Conservation (phyloP, 495 filamentous ascomycete genomes). For the Recurvomyces mirabilis region DNA sequence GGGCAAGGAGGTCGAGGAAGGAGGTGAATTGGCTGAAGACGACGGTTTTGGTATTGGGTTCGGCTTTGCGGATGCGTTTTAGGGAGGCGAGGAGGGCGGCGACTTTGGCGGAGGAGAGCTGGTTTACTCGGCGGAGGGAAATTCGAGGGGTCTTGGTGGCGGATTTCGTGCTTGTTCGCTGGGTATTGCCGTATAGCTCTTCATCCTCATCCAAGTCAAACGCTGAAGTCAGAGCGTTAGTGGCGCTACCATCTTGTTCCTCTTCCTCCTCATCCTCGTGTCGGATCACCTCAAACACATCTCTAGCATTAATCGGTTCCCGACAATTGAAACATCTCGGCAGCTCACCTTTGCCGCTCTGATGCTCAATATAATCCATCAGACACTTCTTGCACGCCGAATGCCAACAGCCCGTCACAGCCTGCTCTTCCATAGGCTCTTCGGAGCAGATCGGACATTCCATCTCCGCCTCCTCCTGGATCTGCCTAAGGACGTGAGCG, state of each 20-base stretch:
- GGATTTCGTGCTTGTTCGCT: neutral
- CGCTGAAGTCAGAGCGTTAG: conserved; percentile 7
- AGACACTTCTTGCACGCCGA: conserved; percentile 89
- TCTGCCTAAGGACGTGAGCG: conserved; percentile 76
- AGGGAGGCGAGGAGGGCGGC: conserved; percentile 66
- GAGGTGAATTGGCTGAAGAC: conserved; percentile 96
- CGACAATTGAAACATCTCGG: conserved; percentile 86
- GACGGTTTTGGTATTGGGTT: conserved; percentile 52
- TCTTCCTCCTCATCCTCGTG: conserved; percentile 31
- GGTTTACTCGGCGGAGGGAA: conserved; percentile 67
- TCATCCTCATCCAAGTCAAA: conserved; percentile 11
- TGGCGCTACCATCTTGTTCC: conserved; percentile 26
- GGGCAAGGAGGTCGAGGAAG: conserved; percentile 82
- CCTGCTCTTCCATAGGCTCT: conserved; percentile 86
- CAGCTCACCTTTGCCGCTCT: conserved; percentile 59
- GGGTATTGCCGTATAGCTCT: conserved; percentile 9
- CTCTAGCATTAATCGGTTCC: conserved; percentile 63
- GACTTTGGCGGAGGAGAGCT: conserved; percentile 78
- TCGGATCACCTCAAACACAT: conserved; percentile 81
- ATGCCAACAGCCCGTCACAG: conserved; percentile 94
- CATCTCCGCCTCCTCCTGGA: conserved; percentile 72
- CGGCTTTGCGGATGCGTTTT: conserved; percentile 46
- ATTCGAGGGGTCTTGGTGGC: conserved; percentile 46
- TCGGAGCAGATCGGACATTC: conserved; percentile 94
- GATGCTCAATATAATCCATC: conserved; percentile 74